Evolutionary conservation across 2,329 filamentous ascomycete species (phyloP).

Genomic region (Diaporthe sp.): DNA sequence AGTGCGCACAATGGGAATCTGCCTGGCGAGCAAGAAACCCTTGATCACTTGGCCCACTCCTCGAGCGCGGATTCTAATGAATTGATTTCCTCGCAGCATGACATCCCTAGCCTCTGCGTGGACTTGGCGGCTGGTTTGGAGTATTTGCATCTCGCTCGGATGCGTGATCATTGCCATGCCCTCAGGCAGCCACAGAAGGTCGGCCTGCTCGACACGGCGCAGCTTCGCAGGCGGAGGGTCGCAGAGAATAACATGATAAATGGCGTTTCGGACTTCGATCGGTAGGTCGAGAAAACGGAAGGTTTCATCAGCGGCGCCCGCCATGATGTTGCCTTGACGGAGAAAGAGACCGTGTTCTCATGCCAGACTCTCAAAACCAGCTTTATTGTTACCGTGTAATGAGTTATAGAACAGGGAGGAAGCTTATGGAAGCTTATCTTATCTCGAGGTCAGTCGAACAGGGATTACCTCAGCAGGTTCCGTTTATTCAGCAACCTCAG

Average conservation of each 20-base stretch:
- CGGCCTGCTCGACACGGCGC: conserved; percentile 30
- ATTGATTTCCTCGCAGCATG: conserved; percentile 30
- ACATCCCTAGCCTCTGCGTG: conserved; percentile 31
- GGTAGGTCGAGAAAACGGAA: conserved; percentile 29
- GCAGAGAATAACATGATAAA: conserved; percentile 35
- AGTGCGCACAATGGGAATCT: not conserved
- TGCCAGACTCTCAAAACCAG: not conserved
- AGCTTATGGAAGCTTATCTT: conserved; percentile 11
- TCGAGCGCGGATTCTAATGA: conserved; percentile 17
- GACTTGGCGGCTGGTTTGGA: conserved; percentile 32
- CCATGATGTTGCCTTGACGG: not conserved
- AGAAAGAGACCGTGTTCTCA: not conserved
- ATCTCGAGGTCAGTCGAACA: not conserved
- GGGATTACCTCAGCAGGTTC: not conserved
- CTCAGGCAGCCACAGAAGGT: conserved; percentile 15
- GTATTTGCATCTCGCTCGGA: conserved; percentile 24
- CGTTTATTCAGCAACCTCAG: not conserved
- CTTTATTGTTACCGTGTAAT: not conserved
- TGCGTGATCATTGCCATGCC: not conserved
- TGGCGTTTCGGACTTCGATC: conserved; percentile 14
- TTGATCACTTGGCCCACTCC: conserved; percentile 32
- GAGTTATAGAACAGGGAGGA: not conserved
- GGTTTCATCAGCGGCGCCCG: not conserved
- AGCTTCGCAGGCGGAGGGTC: conserved; percentile 6
- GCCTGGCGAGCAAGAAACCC: not conserved